Conservation (phyloP, 495 filamentous ascomycete species). For the Penicillium flavigenum region DNA sequence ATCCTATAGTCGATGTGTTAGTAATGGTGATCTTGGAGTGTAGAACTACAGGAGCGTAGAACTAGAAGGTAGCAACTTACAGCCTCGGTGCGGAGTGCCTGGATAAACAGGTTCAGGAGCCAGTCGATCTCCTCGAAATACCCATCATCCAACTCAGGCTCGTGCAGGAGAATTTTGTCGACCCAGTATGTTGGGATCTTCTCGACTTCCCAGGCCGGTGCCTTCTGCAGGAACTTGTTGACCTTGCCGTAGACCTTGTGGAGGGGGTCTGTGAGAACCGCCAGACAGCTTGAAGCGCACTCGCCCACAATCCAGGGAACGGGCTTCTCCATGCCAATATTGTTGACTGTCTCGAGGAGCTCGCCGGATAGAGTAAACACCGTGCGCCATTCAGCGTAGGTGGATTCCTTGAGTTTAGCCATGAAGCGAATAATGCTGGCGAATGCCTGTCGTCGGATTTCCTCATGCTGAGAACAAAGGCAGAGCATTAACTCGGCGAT, state of each 20-base stretch:
- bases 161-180: slow-evolving; percentile 65
- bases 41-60: too few species aligned
- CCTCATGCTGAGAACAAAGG: slow-evolving; percentile 68
- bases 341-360: slow-evolving; percentile 67
- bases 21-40: neutral
- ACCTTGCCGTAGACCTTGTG: slow-evolving; percentile 84
- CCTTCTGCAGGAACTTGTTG: slow-evolving; percentile 77
- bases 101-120: slow-evolving; percentile 74
- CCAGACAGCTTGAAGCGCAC: slow-evolving; percentile 68
- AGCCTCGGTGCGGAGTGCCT: slow-evolving; percentile 59
- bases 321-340: slow-evolving; percentile 52
- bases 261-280: slow-evolving; percentile 70
- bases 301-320: slow-evolving; percentile 71
- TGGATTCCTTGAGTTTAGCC: slow-evolving; percentile 63
- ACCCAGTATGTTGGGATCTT: slow-evolving; percentile 74
- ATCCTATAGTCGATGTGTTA: slow-evolving; percentile 50
- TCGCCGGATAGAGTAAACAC: slow-evolving; percentile 75
- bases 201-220: slow-evolving; percentile 69
- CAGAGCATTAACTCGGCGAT: slow-evolving; percentile 67
- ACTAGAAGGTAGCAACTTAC: slow-evolving; percentile 34
- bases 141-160: slow-evolving; percentile 69
- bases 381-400: slow-evolving; percentile 73
- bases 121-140: slow-evolving; percentile 76
- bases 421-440: slow-evolving; percentile 63
- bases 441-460: slow-evolving; percentile 76